These are phyloP conservation scores for Pseudogymnoascus sp. DNA, from an alignment of 2,329 filamentous ascomycete species.

Conservation along the genomic window DNA sequence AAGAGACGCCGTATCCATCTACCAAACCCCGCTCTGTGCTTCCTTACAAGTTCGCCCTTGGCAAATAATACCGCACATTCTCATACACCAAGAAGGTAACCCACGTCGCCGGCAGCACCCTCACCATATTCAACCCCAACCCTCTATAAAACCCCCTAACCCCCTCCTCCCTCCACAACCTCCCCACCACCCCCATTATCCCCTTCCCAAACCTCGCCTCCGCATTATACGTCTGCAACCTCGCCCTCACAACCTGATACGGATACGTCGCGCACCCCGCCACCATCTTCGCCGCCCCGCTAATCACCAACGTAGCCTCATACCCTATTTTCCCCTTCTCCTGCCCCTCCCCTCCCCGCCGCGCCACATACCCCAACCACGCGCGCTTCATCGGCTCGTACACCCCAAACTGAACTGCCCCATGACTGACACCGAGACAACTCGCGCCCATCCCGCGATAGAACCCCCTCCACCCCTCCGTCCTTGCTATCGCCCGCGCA, in stretches of 20 bases:
- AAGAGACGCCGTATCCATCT: background rate
- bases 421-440: slow-evolving; percentile 80
- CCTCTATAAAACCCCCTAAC: slow-evolving; percentile 83
- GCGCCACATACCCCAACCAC: slow-evolving; percentile 43
- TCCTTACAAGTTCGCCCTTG: slow-evolving; percentile 23
- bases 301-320: slow-evolving; percentile 63
- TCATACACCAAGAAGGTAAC: slow-evolving; percentile 97
- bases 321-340: slow-evolving; percentile 14
- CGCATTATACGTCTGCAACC: slow-evolving; percentile 83
- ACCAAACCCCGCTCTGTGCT: background rate
- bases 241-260: slow-evolving; percentile 82
- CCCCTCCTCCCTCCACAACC: slow-evolving; percentile 75
- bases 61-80: slow-evolving; percentile 71
- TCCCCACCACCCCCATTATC: slow-evolving; percentile 57
- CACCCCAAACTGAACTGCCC: slow-evolving; percentile 90
- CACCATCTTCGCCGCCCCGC: slow-evolving; percentile 73
- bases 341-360: slow-evolving; percentile 20
- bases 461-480: slow-evolving; percentile 71
- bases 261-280: slow-evolving; percentile 90
- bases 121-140: slow-evolving; percentile 75
- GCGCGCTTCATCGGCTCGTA: slow-evolving; percentile 64
- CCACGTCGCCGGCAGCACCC: slow-evolving; percentile 90
- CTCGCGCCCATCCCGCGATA: slow-evolving; percentile 81
- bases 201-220: slow-evolving; percentile 64
- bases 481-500: slow-evolving; percentile 52